Percentiles rank a stretch among this genome's conserved stretches.
phyloP scores from a whole-genome alignment of 345 rosid genomes.

The Salix viminalis region DNA sequence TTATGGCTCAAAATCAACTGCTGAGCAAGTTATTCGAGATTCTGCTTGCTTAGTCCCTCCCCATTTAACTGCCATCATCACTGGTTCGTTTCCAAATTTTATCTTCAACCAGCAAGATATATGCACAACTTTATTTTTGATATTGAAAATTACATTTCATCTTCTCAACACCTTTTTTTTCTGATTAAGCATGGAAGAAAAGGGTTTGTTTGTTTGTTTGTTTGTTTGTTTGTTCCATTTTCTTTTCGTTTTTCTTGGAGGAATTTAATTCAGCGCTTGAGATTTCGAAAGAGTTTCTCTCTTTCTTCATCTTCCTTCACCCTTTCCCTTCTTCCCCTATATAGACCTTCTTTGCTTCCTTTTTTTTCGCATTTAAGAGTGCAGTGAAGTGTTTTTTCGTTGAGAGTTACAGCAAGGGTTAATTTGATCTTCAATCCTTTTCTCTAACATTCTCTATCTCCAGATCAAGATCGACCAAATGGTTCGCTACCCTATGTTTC shows the following conservation, averaged over 20 bases:
- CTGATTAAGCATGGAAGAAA: background rate
- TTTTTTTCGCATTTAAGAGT: background rate
- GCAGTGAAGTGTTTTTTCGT: background rate
- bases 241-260: background rate
- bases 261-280: too few relatives aligned
- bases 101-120: background rate
- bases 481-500: background rate
- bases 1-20: conserved; percentile 86
- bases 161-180: background rate
- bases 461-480: background rate
- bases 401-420: background rate
- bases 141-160: background rate
- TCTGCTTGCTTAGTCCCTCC: conserved; percentile 15
- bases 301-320: background rate
- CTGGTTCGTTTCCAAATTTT: conserved; percentile 36
- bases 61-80: conserved; percentile 60
- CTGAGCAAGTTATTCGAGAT: conserved; percentile 65
- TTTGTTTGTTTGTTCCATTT: background rate
- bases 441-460: background rate
- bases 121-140: background rate
- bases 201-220: background rate
- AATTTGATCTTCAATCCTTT: background rate
- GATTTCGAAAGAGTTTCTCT: background rate
- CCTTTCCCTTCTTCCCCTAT: background rate
- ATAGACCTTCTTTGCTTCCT: background rate